Evolutionary conservation across 2,329 filamentous ascomycete species (phyloP).

Genomic region (Raffaelea deltoideospora): DNA sequence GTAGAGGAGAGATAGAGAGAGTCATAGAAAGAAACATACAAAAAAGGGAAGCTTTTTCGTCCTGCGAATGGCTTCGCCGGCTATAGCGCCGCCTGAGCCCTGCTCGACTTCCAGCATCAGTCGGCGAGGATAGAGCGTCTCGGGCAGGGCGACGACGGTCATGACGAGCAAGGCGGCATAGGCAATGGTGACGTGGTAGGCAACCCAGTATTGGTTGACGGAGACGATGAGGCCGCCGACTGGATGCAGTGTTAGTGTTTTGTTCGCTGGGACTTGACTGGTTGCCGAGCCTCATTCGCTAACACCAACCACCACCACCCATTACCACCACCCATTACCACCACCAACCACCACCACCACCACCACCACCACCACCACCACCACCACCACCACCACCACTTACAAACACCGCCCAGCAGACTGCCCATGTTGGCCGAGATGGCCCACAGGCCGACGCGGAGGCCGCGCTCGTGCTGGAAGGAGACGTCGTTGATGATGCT

Average conservation of each 20-base stretch:
- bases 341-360: too few species aligned
- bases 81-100: too few species aligned
- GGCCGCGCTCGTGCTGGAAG: constrained; percentile 1
- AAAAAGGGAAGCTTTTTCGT: too few species aligned
- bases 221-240: constrained; percentile 1
- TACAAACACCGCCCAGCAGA: neutral
- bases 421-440: constrained; percentile 1
- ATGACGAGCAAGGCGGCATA: neutral
- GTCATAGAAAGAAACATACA: constrained; percentile 22
- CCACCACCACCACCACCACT: too few species aligned
- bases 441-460: constrained; percentile 2
- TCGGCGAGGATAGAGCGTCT: constrained; percentile 1
- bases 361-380: too few species aligned
- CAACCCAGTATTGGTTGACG: neutral
- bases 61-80: too few species aligned
- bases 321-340: too few species aligned
- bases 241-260: neutral
- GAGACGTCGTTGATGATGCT: constrained; percentile 2
- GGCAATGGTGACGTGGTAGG: constrained; percentile 2
- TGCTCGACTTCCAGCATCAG: neutral
- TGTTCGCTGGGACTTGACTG: too few species aligned
- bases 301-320: too few species aligned
- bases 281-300: too few species aligned
- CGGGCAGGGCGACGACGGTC: neutral
- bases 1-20: neutral